Conservation (phyloP, 192 early-diverging fungal genomes). For the Gamsiella multidivaricata region DNA sequence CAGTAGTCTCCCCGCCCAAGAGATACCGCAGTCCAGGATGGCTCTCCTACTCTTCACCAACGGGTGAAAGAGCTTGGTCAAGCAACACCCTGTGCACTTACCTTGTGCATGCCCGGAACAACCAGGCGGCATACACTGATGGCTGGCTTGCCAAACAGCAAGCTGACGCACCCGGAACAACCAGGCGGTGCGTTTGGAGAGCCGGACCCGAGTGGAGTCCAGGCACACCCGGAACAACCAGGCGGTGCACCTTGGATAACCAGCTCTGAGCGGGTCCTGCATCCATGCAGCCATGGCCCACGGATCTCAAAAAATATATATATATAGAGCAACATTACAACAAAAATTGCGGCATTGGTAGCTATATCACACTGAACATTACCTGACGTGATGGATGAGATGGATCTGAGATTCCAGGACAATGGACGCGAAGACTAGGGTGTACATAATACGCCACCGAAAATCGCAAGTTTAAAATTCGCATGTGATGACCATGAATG, state of each 20-base stretch:
- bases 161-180: not conserved
- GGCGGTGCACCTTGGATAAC: conserved; percentile 6
- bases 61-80: conserved; percentile 13
- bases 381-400: too few species aligned
- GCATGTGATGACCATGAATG: too few species aligned
- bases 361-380: too few species aligned
- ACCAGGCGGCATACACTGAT: conserved; percentile 17
- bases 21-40: conserved; percentile 18
- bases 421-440: too few species aligned
- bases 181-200: conserved; percentile 5
- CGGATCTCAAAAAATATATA: not conserved
- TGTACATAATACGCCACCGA: too few species aligned
- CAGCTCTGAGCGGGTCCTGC: conserved; percentile 1
- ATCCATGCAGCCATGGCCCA: conserved; percentile 4
- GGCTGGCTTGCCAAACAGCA: not conserved
- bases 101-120: conserved; percentile 19
- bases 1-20: conserved; percentile 19
- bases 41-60: conserved; percentile 13
- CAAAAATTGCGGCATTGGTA: too few species aligned
- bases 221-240: conserved; percentile 14
- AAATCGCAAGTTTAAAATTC: too few species aligned
- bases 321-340: not conserved
- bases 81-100: conserved; percentile 21
- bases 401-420: too few species aligned
- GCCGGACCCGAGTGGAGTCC: conserved; percentile 7